A percentile compares a stretch with the other conserved stretches of the same genome.
phyloP scores from a whole-genome alignment of 257 asterid genomes.

The Scutellaria baicalensis region DNA sequence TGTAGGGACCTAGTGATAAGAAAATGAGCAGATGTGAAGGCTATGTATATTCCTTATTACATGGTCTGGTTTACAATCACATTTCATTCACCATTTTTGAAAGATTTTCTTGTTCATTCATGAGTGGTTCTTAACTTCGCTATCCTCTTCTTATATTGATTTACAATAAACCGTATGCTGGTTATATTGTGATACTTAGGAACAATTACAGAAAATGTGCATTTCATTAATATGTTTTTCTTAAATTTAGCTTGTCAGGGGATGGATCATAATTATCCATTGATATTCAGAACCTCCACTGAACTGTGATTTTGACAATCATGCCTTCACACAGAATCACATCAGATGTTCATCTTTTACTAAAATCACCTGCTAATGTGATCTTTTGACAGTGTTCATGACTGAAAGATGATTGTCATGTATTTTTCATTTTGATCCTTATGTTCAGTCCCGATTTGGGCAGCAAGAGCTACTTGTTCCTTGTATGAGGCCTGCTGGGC shows the following conservation, averaged over 20 bases:
- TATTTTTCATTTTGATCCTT: constrained; percentile 5
- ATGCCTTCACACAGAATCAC: background rate
- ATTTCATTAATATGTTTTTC: background rate
- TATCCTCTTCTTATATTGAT: background rate
- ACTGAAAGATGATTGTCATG: background rate
- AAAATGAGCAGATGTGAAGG: background rate
- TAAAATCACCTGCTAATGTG: background rate
- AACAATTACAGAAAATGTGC: background rate
- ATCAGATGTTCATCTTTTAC: background rate
- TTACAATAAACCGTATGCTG: background rate
- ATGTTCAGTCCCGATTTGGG: constrained; percentile 67
- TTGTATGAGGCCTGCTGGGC: constrained; percentile 71
- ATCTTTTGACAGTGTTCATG: background rate
- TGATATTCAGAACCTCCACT: background rate
- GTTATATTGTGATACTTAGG: background rate
- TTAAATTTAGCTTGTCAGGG: background rate
- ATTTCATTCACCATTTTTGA: background rate
- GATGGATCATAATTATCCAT: background rate
- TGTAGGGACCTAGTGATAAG: background rate
- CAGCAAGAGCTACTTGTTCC: constrained; percentile 84
- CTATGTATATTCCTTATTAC: background rate
- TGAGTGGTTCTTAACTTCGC: background rate
- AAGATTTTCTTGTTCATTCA: background rate
- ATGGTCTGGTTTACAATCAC: background rate
- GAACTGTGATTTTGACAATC: background rate